Percentiles rank a stretch among this genome's conserved stretches.
phyloP scores from a whole-genome alignment of 1,284 basidiomycete species.

The Thelephora terrestris region DNA sequence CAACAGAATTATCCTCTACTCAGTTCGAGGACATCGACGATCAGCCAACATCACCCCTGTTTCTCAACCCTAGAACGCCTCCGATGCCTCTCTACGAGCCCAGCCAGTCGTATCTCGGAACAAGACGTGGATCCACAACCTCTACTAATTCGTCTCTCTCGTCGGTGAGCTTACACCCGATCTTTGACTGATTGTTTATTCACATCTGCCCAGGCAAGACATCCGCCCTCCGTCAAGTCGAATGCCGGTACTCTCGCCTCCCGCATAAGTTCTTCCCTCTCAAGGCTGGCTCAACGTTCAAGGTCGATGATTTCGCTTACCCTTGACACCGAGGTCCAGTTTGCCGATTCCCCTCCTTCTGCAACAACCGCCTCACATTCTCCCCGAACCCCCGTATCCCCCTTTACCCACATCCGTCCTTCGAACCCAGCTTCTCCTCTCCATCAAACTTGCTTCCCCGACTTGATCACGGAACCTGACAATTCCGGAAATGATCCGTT shows the following conservation, averaged over 20 bases:
- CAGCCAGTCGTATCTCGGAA: background rate
- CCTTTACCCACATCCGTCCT: background rate
- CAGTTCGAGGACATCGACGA: constrained; percentile 1
- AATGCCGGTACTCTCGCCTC: background rate
- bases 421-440: background rate
- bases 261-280: background rate
- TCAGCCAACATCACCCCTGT: background rate
- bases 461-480: background rate
- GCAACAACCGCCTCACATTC: background rate
- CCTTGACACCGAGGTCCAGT: background rate
- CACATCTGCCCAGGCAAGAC: background rate
- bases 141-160: background rate
- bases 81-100: background rate
- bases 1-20: too few species aligned
- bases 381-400: background rate
- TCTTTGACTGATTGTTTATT: background rate
- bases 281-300: background rate
- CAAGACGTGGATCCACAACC: background rate
- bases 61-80: background rate
- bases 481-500: constrained; percentile 1
- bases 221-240: background rate
- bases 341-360: background rate
- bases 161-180: background rate
- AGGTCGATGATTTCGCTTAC: background rate
- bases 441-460: background rate